phyloP scores from a whole-genome alignment of 2,329 filamentous ascomycete genomes.

The Dothideomycetidae sp. region DNA sequence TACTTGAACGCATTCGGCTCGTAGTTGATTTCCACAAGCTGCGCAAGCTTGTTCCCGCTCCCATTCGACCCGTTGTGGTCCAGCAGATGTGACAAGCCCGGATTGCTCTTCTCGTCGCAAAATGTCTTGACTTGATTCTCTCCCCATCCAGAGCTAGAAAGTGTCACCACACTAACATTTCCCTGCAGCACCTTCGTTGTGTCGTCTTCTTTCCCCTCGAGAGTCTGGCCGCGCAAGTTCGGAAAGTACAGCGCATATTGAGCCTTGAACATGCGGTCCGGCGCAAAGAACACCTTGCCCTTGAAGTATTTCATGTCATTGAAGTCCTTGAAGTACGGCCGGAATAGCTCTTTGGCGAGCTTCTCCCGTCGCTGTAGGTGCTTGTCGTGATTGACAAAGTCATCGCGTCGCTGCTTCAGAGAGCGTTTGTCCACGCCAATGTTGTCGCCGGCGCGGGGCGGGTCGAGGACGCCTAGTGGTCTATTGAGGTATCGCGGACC shows the following conservation, averaged over 20 bases:
- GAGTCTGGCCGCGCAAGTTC: conserved; percentile 70
- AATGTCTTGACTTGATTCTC: conserved; percentile 67
- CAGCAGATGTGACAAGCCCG: conserved; percentile 52
- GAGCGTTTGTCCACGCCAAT: conserved; percentile 58
- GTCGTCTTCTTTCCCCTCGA: conserved; percentile 53
- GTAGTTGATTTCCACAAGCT: conserved; percentile 75
- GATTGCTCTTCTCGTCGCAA: conserved; percentile 49
- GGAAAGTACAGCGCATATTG: conserved; percentile 84
- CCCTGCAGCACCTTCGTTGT: conserved; percentile 64
- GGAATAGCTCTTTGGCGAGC: conserved; percentile 61
- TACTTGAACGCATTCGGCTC: conserved; percentile 62
- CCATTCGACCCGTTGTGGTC: conserved; percentile 14
- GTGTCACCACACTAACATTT: conserved; percentile 60
- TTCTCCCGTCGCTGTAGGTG: conserved; percentile 63
- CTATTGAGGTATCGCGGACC: conserved; percentile 43
- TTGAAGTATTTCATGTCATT: conserved; percentile 65
- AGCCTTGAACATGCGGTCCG: conserved; percentile 67
- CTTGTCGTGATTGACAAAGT: conserved; percentile 75
- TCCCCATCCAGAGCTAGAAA: conserved; percentile 79
- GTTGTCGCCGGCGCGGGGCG: conserved; percentile 68
- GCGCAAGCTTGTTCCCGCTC: conserved; percentile 40
- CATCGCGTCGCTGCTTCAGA: conserved; percentile 53
- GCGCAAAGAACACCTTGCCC: conserved; percentile 84
- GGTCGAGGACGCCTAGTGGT: conserved; percentile 67
- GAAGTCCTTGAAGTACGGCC: conserved; percentile 95